These are phyloP conservation scores for Spatholobus suberectus DNA, from an alignment of 306 rosid species.

Conservation along the genomic window DNA sequence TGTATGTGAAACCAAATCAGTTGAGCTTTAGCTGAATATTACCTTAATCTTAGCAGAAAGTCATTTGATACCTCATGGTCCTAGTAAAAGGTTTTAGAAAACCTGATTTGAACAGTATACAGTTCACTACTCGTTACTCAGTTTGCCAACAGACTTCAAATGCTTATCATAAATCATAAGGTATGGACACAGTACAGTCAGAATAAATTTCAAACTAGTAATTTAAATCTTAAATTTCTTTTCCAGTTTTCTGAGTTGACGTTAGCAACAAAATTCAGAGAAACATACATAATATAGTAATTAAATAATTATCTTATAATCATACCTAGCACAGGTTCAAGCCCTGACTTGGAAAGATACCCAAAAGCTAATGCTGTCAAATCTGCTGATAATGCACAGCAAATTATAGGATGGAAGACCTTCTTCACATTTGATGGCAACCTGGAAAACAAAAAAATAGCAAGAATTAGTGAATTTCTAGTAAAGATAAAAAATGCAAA, in stretches of 20 bases:
- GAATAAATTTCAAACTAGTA: slow-evolving; percentile 31
- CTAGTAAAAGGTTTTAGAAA: slow-evolving; percentile 24
- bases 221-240: background rate
- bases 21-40: background rate
- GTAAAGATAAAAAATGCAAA: slow-evolving; percentile 9
- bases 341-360: slow-evolving; percentile 73
- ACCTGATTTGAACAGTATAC: background rate
- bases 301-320: slow-evolving; percentile 29
- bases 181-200: background rate
- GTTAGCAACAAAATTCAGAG: slow-evolving; percentile 24
- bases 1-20: slow-evolving; percentile 18
- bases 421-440: slow-evolving; percentile 78
- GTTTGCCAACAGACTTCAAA: slow-evolving; percentile 23
- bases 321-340: slow-evolving; percentile 92
- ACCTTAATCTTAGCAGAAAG: background rate
- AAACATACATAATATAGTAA: background rate
- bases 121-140: slow-evolving; percentile 1
- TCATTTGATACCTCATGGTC: slow-evolving; percentile 2
- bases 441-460: slow-evolving; percentile 52
- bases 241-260: slow-evolving; percentile 12
- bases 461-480: slow-evolving; percentile 7
- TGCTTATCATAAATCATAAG: slow-evolving; percentile 5
- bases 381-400: slow-evolving; percentile 88
- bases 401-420: slow-evolving; percentile 93
- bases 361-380: slow-evolving; percentile 81